These are phyloP conservation scores for Coemansia javaensis DNA, from an alignment of 192 early-diverging fungal genomes.

Conservation along the genomic window DNA sequence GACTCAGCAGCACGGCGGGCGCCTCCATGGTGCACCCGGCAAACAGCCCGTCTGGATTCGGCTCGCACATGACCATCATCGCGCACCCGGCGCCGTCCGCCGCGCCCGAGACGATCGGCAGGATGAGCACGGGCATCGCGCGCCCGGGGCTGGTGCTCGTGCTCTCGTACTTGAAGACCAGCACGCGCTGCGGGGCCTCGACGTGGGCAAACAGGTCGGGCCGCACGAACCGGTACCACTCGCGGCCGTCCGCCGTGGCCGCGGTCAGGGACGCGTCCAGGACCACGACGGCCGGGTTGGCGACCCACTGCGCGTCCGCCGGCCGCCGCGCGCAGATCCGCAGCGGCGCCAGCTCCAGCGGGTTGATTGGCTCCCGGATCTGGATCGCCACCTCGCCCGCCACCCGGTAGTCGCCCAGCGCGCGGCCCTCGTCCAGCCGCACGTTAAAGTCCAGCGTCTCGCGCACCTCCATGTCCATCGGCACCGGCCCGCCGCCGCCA, in stretches of 20 bases:
- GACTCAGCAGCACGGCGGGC: conserved; percentile 23
- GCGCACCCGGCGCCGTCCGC: conserved; percentile 4
- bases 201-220: conserved; percentile 42
- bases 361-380: conserved; percentile 16
- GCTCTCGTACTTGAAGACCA: conserved; percentile 41
- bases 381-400: conserved; percentile 34
- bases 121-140: conserved; percentile 14
- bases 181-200: conserved; percentile 8
- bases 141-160: not conserved
- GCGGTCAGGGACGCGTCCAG: conserved; percentile 33
- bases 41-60: conserved; percentile 13
- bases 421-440: not conserved
- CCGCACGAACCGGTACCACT: conserved; percentile 49
- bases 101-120: not conserved
- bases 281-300: conserved; percentile 36
- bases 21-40: conserved; percentile 18
- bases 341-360: conserved; percentile 45
- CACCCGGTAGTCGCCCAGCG: conserved; percentile 7
- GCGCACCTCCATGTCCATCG: conserved; percentile 22
- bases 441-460: conserved; percentile 33
- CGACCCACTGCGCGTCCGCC: conserved; percentile 24
- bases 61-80: conserved; percentile 31
- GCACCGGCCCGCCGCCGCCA: conserved; percentile 21
- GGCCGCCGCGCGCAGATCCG: conserved; percentile 29
- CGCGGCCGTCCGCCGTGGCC: conserved; percentile 14